A percentile compares a stretch with the other conserved stretches of the same genome.
Conservation (phyloP, 164 flowering plant species). For the Nelumbo lutea region DNA sequence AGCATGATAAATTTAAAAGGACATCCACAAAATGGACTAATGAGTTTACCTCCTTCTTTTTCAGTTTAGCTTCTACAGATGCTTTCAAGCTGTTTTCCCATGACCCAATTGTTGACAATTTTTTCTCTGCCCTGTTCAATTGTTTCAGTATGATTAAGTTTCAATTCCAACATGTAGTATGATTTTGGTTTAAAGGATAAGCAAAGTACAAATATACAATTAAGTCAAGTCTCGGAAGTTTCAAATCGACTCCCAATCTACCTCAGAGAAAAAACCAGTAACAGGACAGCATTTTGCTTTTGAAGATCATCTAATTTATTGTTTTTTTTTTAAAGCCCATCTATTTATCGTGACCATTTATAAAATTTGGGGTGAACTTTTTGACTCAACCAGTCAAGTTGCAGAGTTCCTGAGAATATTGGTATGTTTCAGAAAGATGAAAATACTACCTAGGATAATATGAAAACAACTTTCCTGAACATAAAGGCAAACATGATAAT, state of each 20-base stretch:
- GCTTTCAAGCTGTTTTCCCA: constrained; percentile 85
- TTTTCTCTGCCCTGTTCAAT: constrained; percentile 58
- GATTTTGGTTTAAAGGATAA: background rate
- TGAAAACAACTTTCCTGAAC: too few species aligned
- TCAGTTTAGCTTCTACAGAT: constrained; percentile 56
- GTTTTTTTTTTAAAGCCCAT: too few species aligned
- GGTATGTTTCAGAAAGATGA: too few species aligned
- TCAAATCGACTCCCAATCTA: background rate
- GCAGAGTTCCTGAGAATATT: background rate
- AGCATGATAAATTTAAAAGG: too few species aligned
- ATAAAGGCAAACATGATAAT: too few species aligned
- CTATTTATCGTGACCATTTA: background rate
- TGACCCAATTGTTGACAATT: constrained; percentile 43
- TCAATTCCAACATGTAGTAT: background rate
- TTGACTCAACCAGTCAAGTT: background rate
- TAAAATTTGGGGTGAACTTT: background rate
- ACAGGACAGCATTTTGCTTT: too few species aligned
- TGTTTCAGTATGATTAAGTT: constrained; percentile 7
- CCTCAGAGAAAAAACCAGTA: too few species aligned
- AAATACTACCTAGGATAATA: too few species aligned
- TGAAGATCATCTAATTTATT: too few species aligned
- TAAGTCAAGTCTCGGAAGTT: background rate
- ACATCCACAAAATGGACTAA: background rate
- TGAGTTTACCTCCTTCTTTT: constrained; percentile 52
- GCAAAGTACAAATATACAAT: background rate